Conservation (phyloP, 2,329 filamentous ascomycete genomes). For the Neoarthrinium moseri region DNA sequence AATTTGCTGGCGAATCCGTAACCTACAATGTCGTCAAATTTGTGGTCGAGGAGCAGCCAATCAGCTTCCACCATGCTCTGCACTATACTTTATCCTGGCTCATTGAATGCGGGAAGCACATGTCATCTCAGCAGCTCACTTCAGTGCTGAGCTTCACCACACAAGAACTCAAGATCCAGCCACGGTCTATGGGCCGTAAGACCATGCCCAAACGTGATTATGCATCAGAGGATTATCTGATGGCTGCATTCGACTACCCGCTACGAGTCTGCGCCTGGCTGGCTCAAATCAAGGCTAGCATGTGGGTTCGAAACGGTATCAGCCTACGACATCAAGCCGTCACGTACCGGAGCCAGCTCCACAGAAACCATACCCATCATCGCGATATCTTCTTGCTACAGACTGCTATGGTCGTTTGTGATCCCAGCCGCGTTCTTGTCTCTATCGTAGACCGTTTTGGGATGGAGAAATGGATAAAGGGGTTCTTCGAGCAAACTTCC, state of each 20-base stretch:
- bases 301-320: conserved; percentile 98
- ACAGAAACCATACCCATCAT: conserved; percentile 90
- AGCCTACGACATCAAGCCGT: conserved; percentile 93
- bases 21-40: conserved; percentile 78
- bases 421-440: conserved; percentile 79
- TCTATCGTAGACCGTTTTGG: conserved; percentile 91
- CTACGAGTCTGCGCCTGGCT: conserved; percentile 93
- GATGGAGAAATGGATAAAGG: conserved; percentile 82
- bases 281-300: conserved; percentile 95
- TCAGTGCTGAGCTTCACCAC: conserved; percentile 70
- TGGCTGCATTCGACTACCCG: conserved; percentile 89
- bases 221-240: conserved; percentile 73
- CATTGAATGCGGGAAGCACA: conserved; percentile 80
- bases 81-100: conserved; percentile 98
- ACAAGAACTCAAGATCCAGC: conserved; percentile 65
- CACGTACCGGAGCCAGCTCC: conserved; percentile 85
- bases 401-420: conserved; percentile 82
- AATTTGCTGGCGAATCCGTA: conserved; percentile 64
- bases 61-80: conserved; percentile 96
- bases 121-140: conserved; percentile 66
- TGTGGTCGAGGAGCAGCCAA: conserved; percentile 81
- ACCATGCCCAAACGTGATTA: conserved; percentile 56
- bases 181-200: conserved; percentile 60
- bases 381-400: conserved; percentile 93
- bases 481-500: conserved; percentile 71